phyloP scores from a whole-genome alignment of 129 eudicot genomes.

The Saposhnikovia divaricata region DNA sequence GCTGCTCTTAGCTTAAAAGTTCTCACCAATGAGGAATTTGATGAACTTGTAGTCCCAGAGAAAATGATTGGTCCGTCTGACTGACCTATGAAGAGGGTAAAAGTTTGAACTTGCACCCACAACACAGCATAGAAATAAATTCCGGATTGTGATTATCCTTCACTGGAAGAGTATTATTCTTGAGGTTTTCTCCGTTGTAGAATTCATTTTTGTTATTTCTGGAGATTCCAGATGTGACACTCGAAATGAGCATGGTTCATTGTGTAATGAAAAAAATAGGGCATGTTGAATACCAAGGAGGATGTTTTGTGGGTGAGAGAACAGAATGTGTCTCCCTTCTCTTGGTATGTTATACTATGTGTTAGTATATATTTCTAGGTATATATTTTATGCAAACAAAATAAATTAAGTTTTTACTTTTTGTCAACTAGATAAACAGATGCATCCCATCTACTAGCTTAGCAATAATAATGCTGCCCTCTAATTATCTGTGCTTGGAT shows the following conservation, averaged over 20 bases:
- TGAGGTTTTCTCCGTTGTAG: not conserved
- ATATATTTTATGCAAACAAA: too few species aligned
- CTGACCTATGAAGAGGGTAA: constrained; percentile 9
- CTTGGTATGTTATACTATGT: too few species aligned
- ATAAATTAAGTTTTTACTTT: too few species aligned
- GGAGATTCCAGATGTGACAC: not conserved
- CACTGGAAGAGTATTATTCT: not conserved
- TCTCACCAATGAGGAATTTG: constrained; percentile 77
- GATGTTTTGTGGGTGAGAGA: not conserved
- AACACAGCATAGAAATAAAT: constrained; percentile 4
- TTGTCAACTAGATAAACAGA: not conserved
- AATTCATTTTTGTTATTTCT: not conserved
- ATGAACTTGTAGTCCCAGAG: constrained; percentile 76
- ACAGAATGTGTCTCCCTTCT: too few species aligned
- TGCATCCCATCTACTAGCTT: not conserved
- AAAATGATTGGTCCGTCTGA: constrained; percentile 92
- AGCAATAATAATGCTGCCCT: not conserved
- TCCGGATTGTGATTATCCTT: not conserved
- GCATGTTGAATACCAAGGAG: not conserved
- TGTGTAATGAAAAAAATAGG: not conserved
- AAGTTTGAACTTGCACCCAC: not conserved
- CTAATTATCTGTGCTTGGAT: not conserved
- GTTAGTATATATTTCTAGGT: too few species aligned
- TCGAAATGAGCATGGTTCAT: not conserved
- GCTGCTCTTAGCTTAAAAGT: constrained; percentile 75